Evolutionary conservation across 208 protist genomes (phyloP), one percentile per base, ranked within the genome.

Genomic region (Leishmania amazonensis): DNA sequence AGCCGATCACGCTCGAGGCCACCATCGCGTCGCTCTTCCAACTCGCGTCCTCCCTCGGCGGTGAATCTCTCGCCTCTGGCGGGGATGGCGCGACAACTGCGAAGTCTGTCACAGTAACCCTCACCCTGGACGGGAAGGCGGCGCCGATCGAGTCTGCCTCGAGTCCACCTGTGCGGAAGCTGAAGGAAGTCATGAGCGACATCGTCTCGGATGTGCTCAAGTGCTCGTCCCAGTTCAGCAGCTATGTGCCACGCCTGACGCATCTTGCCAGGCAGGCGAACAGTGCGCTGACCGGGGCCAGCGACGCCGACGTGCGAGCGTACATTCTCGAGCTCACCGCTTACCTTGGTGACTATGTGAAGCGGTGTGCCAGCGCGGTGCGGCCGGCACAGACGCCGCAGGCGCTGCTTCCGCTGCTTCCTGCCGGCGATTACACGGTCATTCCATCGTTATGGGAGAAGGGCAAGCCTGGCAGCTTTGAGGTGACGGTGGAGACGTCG

Each of bases 371-470:
- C 40, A 72, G 76, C 42, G 77, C 54, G 21, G 81, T 87, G 53
- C 84, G 80, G 31, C 60, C 75, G 24, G 40, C 76, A 60, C 85
- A 74, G 76, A 78, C 75, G 40, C 85, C 81, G 45, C 81, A 73
- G 78, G 79, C 64, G 81, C 81, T 83, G 67, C 87, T 91, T 40
- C 85, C 90, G 11, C 88, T 91, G 11, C 85, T 96, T 31, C 93
- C 93, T 17, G 88, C 89, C 11, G 93, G 93, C 47, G 87, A 94
- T 38, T 96, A 96, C 84, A 93, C 89, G 7, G 73, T 96, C 47
- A 88, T 95, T n/a, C 90, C 88, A 0, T 91, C 88, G 19, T 80
- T 92, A 51, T 94, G 90, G 89, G 80, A 90, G 24, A 92, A 90
- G 62, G 94, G 92, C 45, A 75, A 83, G 31, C 87, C 92, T 8